A percentile compares a stretch with the other conserved stretches of the same genome.
Evolutionary conservation across 495 filamentous ascomycete genomes (phyloP).

Genomic region (Talaromyces adpressus): DNA sequence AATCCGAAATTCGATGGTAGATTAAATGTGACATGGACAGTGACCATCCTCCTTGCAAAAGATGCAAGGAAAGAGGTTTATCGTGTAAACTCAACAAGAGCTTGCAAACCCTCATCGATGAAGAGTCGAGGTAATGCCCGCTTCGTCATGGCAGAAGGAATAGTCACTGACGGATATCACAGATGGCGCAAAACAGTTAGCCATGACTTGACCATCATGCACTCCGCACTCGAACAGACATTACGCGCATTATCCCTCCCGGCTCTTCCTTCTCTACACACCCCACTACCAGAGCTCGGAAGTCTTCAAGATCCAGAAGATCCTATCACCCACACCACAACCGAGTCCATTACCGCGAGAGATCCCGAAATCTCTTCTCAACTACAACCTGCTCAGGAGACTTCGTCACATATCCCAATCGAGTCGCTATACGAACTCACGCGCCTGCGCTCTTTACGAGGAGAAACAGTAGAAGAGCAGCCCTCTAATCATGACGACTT

Average conservation of each 20-base stretch:
- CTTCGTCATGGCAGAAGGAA: neutral
- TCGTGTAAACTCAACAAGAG: slow-evolving; percentile 39
- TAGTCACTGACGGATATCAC: neutral
- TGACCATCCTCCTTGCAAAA: slow-evolving; percentile 27
- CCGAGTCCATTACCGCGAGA: slow-evolving; percentile 15
- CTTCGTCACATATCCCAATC: slow-evolving; percentile 31
- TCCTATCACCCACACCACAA: neutral
- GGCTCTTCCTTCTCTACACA: slow-evolving; percentile 11
- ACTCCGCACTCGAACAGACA: slow-evolving; percentile 17
- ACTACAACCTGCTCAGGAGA: slow-evolving; percentile 14
- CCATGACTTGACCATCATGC: slow-evolving; percentile 14
- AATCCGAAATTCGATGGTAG: slow-evolving; percentile 14
- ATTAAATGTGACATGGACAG: slow-evolving; percentile 39
- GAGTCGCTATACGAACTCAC: slow-evolving; percentile 23
- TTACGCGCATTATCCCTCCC: slow-evolving; percentile 14
- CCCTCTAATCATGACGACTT: slow-evolving; percentile 25
- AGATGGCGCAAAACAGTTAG: slow-evolving; percentile 15
- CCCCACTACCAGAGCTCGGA: slow-evolving; percentile 2
- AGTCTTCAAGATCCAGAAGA: neutral
- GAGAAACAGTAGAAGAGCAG: slow-evolving; percentile 15
- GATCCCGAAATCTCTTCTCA: slow-evolving; percentile 16
- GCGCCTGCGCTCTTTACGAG: slow-evolving; percentile 15
- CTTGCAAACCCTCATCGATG: slow-evolving; percentile 34
- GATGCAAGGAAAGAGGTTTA: slow-evolving; percentile 31
- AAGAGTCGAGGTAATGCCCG: slow-evolving; percentile 20